Evolutionary conservation across 2,329 filamentous ascomycete genomes (phyloP).

Genomic region (Alternaria postmessia): DNA sequence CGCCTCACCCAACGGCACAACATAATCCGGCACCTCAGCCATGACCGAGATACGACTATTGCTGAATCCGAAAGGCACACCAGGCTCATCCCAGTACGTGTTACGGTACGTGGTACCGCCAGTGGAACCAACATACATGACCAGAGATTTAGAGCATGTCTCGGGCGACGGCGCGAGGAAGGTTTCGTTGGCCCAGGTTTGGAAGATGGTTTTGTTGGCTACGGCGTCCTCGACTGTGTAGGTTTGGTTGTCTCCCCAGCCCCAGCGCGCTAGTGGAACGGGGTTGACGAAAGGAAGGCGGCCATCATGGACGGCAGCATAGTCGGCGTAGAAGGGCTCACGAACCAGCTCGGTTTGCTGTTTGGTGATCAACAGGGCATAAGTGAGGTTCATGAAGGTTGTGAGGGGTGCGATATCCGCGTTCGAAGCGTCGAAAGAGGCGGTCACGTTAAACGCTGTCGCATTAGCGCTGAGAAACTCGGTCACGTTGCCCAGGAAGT

Average conservation of each 20-base stretch:
- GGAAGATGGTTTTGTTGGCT: conserved; percentile 60
- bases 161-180: conserved; percentile 54
- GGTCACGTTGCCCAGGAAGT: conserved; percentile 56
- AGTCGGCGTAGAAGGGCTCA: conserved; percentile 60
- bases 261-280: conserved; percentile 58
- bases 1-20: conserved; percentile 56
- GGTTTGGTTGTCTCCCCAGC: conserved; percentile 54
- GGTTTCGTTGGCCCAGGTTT: conserved; percentile 58
- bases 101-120: conserved; percentile 56
- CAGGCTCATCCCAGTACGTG: conserved; percentile 53
- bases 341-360: conserved; percentile 58
- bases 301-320: conserved; percentile 56
- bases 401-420: conserved; percentile 42
- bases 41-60: conserved; percentile 59
- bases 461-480: conserved; percentile 53
- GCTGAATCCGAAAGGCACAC: conserved; percentile 58
- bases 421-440: conserved; percentile 48
- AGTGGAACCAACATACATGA: conserved; percentile 58
- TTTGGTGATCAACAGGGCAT: conserved; percentile 58
- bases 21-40: conserved; percentile 58
- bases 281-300: conserved; percentile 61
- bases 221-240: conserved; percentile 54
- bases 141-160: conserved; percentile 60
- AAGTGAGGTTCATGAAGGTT: conserved; percentile 55
- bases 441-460: conserved; percentile 48